A percentile compares a stretch with the other conserved stretches of the same genome.
phyloP scores from a whole-genome alignment of 495 filamentous ascomycete species.

The Penicillium alfredii region DNA sequence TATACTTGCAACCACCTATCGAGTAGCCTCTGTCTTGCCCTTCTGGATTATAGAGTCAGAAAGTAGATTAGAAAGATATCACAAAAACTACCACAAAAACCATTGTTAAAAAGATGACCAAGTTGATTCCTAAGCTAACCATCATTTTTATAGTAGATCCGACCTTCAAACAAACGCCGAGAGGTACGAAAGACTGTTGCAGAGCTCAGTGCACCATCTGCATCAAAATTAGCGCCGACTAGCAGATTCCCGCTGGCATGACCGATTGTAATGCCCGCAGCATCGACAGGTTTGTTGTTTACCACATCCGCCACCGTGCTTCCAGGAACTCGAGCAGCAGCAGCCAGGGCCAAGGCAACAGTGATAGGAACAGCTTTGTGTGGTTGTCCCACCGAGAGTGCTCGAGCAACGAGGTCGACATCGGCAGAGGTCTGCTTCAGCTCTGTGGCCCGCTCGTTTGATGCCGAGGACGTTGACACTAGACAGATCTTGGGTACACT shows the following conservation, averaged over 20 bases:
- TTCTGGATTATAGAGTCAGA: too few relatives aligned
- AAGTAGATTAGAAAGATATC: too few relatives aligned
- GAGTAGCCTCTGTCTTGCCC: too few relatives aligned
- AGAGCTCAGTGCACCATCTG: slow-evolving; percentile 35
- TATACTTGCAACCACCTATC: too few relatives aligned
- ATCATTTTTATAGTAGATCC: slow-evolving; percentile 51
- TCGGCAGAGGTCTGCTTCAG: slow-evolving; percentile 16
- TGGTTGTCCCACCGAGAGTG: slow-evolving; percentile 49
- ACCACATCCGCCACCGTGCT: slow-evolving; percentile 37
- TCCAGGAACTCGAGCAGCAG: slow-evolving; percentile 35
- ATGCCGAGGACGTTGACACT: slow-evolving; percentile 38
- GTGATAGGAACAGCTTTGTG: slow-evolving; percentile 62
- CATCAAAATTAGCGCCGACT: slow-evolving; percentile 43
- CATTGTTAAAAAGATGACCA: too few relatives aligned
- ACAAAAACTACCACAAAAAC: too few relatives aligned
- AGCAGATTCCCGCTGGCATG: slow-evolving; percentile 57
- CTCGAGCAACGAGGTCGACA: slow-evolving; percentile 43
- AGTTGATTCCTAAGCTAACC: too few relatives aligned
- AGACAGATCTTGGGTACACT: slow-evolving; percentile 64
- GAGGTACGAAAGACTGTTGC: slow-evolving; percentile 52
- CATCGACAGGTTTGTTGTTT: slow-evolving; percentile 16
- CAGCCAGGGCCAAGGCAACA: slow-evolving; percentile 54
- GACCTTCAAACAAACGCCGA: slow-evolving; percentile 51
- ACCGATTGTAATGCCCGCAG: slow-evolving; percentile 45
- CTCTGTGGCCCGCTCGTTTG: slow-evolving; percentile 9